Evolutionary conservation across 805 yeast genomes (phyloP).

Genomic region (Hanseniaspora osmophila): DNA sequence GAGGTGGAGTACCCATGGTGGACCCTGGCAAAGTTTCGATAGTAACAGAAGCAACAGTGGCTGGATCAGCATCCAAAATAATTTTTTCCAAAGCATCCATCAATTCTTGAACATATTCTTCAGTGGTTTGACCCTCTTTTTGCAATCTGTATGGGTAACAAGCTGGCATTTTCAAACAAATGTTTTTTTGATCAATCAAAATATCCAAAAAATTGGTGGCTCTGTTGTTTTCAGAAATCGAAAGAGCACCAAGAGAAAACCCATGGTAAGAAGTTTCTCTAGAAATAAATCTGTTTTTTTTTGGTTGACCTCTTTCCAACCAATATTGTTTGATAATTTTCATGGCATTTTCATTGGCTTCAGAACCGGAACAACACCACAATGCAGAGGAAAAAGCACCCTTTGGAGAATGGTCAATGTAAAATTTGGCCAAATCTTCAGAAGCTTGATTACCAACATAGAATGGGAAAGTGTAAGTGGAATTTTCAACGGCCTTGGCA

Average conservation of each 20-base stretch:
- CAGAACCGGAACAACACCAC: conserved; percentile 50
- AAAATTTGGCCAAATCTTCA: conserved; percentile 30
- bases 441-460: conserved; percentile 24
- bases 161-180: conserved; percentile 18
- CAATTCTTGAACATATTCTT: conserved; percentile 26
- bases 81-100: conserved; percentile 29
- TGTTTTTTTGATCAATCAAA: conserved; percentile 15
- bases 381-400: conserved; percentile 27
- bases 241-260: conserved; percentile 33
- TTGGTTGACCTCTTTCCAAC: conserved; percentile 29
- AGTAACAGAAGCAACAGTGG: conserved; percentile 29
- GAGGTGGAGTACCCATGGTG: conserved; percentile 31
- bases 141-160: conserved; percentile 24
- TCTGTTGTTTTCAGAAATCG: conserved; percentile 27
- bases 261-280: conserved; percentile 37
- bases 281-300: conserved; percentile 29
- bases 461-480: conserved; percentile 27
- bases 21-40: conserved; percentile 36
- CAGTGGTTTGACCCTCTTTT: conserved; percentile 25
- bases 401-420: conserved; percentile 26
- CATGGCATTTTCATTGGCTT: conserved; percentile 52
- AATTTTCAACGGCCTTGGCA: conserved; percentile 25
- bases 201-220: conserved; percentile 21
- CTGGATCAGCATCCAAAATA: conserved; percentile 30
- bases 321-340: conserved; percentile 40